Percentiles rank a stretch among this genome's conserved stretches.
phyloP scores from a whole-genome alignment of 352 stramenopile species.

The Globisporangium takayamanum region DNA sequence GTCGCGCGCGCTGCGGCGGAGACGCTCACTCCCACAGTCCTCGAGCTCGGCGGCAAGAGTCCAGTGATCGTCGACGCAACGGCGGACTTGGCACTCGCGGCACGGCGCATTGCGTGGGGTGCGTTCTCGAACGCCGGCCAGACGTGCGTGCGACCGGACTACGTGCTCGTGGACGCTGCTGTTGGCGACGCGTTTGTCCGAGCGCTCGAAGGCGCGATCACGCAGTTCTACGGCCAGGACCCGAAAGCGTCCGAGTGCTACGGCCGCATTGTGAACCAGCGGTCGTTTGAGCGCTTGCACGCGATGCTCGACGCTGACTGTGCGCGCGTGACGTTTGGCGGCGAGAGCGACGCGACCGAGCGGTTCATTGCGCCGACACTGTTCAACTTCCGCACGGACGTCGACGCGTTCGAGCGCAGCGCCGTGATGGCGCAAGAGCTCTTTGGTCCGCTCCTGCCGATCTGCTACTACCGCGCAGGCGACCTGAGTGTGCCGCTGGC shows the following conservation, averaged over 20 bases:
- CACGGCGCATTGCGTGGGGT: slow-evolving; percentile 46
- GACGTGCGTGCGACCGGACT: slow-evolving; percentile 92
- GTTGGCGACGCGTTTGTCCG: slow-evolving; percentile 52
- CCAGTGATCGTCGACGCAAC: slow-evolving; percentile 80
- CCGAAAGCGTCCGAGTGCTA: slow-evolving; percentile 38
- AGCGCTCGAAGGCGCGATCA: slow-evolving; percentile 29
- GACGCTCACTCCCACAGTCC: slow-evolving; percentile 89
- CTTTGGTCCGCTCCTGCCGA: slow-evolving; percentile 93
- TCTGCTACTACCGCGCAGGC: slow-evolving; percentile 71
- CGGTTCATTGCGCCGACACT: slow-evolving; percentile 86
- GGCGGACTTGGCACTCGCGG: slow-evolving; percentile 46
- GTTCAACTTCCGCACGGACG: slow-evolving; percentile 78
- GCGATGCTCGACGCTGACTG: slow-evolving; percentile 55
- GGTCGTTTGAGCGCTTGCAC: slow-evolving; percentile 7
- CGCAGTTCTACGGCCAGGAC: slow-evolving; percentile 55
- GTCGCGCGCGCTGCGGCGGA: slow-evolving; percentile 87
- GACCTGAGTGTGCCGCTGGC: slow-evolving; percentile 26
- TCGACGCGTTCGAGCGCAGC: slow-evolving; percentile 38
- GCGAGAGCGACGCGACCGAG: slow-evolving; percentile 53
- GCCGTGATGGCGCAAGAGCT: slow-evolving; percentile 91
- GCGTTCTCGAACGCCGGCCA: slow-evolving; percentile 91
- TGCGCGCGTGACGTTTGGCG: slow-evolving; percentile 50
- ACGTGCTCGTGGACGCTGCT: slow-evolving; percentile 83
- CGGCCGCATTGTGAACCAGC: slow-evolving; percentile 28
- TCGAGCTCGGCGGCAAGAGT: slow-evolving; percentile 94